Evolutionary conservation across 352 stramenopile genomes (phyloP).

Genomic region (Phytophthora colocasiae): DNA sequence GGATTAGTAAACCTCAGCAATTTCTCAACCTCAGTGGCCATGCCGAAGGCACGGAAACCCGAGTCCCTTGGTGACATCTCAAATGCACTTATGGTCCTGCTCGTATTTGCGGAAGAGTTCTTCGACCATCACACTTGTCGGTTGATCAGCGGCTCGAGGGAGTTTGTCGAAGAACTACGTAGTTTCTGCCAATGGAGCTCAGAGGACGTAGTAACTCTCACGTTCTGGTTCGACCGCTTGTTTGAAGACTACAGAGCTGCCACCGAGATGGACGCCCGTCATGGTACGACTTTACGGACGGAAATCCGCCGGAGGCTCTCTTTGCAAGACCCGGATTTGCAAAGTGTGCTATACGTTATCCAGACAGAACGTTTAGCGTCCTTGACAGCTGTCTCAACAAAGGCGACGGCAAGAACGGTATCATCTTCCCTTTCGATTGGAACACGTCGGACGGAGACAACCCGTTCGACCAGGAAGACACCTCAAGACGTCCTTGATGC

Average conservation of each 20-base stretch:
- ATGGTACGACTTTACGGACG: not conserved
- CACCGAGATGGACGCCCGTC: not conserved
- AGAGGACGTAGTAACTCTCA: not conserved
- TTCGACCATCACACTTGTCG: conserved; percentile 10
- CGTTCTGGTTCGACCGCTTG: conserved; percentile 4
- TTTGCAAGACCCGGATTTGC: conserved; percentile 6
- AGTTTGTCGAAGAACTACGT: conserved; percentile 8
- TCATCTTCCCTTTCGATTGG: not conserved
- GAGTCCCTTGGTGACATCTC: conserved; percentile 8
- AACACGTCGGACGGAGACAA: not conserved
- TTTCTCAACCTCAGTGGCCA: not conserved
- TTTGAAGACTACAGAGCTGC: conserved; percentile 12
- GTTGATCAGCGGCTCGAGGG: not conserved
- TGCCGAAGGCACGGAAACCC: conserved; percentile 1
- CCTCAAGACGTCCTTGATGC: conserved; percentile 6
- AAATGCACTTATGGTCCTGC: conserved; percentile 13
- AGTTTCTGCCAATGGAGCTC: conserved; percentile 1
- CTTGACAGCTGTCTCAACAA: not conserved
- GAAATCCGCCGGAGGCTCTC: not conserved
- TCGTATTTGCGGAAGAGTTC: conserved; percentile 15
- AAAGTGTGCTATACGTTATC: conserved; percentile 11
- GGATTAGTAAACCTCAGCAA: conserved; percentile 16
- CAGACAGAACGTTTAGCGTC: conserved; percentile 7
- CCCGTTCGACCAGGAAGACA: not conserved
- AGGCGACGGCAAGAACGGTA: not conserved